Evolutionary conservation across 495 filamentous ascomycete genomes (phyloP).

Genomic region (Podospora pseudoanserina): DNA sequence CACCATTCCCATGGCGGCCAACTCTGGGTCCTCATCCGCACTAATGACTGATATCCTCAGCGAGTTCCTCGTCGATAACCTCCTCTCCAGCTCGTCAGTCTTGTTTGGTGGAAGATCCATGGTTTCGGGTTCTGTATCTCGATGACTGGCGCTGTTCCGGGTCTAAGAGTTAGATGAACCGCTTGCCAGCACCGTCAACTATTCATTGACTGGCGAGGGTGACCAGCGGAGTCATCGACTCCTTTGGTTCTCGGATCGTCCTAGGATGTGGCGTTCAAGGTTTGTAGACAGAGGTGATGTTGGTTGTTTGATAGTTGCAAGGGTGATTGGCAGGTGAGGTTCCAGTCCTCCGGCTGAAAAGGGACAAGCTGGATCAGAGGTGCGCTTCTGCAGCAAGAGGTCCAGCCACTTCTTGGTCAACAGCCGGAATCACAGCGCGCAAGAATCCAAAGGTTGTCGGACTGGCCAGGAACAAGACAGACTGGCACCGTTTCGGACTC

Average conservation of each 20-base stretch:
- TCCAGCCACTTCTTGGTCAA: not conserved
- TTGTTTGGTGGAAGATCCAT: slow-evolving; percentile 40
- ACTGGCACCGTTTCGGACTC: slow-evolving; percentile 30
- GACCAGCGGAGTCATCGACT: slow-evolving; percentile 27
- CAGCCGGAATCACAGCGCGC: slow-evolving; percentile 26
- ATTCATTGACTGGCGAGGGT: slow-evolving; percentile 22
- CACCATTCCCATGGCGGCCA: slow-evolving; percentile 24
- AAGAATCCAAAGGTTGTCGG: slow-evolving; percentile 20
- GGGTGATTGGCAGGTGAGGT: slow-evolving; percentile 7
- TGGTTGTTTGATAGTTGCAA: slow-evolving; percentile 1
- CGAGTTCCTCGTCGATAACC: slow-evolving; percentile 36
- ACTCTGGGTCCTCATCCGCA: slow-evolving; percentile 27
- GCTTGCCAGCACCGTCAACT: slow-evolving; percentile 30
- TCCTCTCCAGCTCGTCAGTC: slow-evolving; percentile 33
- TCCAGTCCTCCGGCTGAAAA: slow-evolving; percentile 19
- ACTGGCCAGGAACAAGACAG: slow-evolving; percentile 31
- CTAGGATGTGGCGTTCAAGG: not conserved
- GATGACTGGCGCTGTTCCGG: slow-evolving; percentile 2
- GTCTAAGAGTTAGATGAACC: slow-evolving; percentile 2
- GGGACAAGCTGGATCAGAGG: not conserved
- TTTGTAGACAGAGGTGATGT: not conserved
- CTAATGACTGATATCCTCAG: slow-evolving; percentile 26
- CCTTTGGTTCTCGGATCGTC: not conserved
- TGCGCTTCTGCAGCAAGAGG: not conserved
- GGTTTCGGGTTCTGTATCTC: slow-evolving; percentile 12